Base-by-base conservation (phyloP, 352 stramenopile genomes). In the Phytophthora megakarya region DNA sequence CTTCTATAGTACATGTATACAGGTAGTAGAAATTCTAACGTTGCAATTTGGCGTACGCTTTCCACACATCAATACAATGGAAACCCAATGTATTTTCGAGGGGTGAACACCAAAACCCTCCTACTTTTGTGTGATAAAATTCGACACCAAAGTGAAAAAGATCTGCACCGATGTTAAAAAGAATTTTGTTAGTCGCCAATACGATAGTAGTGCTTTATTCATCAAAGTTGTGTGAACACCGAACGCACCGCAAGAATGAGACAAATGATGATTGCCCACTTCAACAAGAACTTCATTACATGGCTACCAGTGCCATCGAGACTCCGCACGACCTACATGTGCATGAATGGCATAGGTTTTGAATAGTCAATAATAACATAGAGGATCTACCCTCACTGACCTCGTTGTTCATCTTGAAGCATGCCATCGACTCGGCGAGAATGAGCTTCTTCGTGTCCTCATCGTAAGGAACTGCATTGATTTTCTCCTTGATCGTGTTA, bases 331-430 rank as follows among this genome's bases (percentile, higher is more conserved):
- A 92, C 52, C 80, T 90, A n/a, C 2, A 35, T 11, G 13, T 35
- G 28, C 23, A 38, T 3, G 5, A 55, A 1, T 25, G 16, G 23
- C 40, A 16, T n/a, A n/a, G n/a, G n/a, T n/a, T n/a, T n/a, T n/a
- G n/a, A 38, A 8, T 19, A 32, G 18, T 47, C 26, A 40, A 18
- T 22, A 39, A 26, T 10, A 19, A 19, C 22, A 10, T 8, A 5
- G 11, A 30, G 32, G 10, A 18, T 28, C 30, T 35, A 13, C 30
- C 13, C 30, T 35, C 8, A 18, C 54, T 28, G n/a, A 88, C 81
- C 61, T 88, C 51, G 65, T 92, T 92, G 71, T 88, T 92, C 65
- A 86, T 76, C 49, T 86, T 71, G 40, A 89, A 90, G 38, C 78
- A 80, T 2, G 40, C 72, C 18, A 86, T 48, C 1, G 78, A 88